These are phyloP conservation scores for Entoloma clypeatum DNA, from an alignment of 1,284 basidiomycete genomes.

Conservation along the genomic window DNA sequence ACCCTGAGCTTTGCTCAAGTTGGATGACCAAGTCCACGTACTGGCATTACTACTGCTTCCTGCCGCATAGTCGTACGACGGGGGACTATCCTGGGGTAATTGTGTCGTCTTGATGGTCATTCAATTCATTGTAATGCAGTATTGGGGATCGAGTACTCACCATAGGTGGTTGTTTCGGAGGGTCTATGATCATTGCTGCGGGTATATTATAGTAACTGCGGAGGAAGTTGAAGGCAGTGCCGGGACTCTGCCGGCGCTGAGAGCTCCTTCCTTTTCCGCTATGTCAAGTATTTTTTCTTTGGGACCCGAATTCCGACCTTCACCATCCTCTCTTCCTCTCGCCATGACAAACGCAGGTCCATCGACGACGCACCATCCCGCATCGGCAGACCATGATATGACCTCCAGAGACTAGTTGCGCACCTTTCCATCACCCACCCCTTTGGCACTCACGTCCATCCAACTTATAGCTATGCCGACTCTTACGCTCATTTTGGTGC, in stretches of 20 bases:
- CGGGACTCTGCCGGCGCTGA: conserved; percentile 17
- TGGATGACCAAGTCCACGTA: no score
- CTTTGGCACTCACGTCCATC: no score
- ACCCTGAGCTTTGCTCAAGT: no score
- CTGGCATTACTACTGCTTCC: conserved; percentile 20
- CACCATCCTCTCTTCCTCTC: conserved; percentile 12
- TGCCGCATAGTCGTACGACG: conserved; percentile 36
- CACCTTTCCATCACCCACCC: no score
- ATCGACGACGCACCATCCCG: conserved; percentile 32
- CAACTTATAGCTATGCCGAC: conserved; percentile 81
- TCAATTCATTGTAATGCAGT: neutral
- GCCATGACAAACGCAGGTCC: conserved; percentile 45
- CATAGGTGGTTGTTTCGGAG: conserved; percentile 22
- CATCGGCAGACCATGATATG: conserved; percentile 44
- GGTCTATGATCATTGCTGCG: no score
- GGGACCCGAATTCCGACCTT: conserved; percentile 23
- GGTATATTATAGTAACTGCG: conserved; percentile 10
- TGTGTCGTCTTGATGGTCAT: conserved; percentile 12
- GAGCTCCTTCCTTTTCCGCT: conserved; percentile 18
- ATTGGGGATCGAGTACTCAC: conserved; percentile 14
- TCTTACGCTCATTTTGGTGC: conserved; percentile 94
- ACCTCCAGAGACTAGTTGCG: conserved; percentile 81
- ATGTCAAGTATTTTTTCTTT: no score
- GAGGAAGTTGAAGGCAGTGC: no score
- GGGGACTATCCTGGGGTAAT: conserved; percentile 31